Evolutionary conservation across 805 yeast genomes (phyloP).

Genomic region (Candida ovalis): DNA sequence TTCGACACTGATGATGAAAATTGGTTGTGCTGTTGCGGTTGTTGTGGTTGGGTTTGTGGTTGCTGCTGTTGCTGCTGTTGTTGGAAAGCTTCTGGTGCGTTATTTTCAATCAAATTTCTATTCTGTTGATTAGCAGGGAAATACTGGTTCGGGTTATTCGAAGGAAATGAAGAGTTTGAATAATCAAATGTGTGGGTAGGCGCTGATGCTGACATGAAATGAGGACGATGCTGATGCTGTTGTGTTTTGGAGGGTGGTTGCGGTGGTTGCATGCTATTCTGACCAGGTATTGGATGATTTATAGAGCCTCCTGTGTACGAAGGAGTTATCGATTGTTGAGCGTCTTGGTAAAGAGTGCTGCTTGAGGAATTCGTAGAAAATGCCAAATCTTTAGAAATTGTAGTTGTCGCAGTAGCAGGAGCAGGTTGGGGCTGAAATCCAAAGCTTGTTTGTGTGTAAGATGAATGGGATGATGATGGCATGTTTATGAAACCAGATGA

Average conservation of each 20-base stretch:
- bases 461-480: constrained; percentile 9
- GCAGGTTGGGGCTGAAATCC: constrained; percentile 36
- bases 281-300: neutral
- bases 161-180: constrained; percentile 13
- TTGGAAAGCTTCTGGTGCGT: constrained; percentile 8
- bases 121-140: constrained; percentile 7
- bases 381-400: constrained; percentile 46
- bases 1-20: constrained; percentile 2
- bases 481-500: constrained; percentile 12
- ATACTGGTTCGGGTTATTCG: constrained; percentile 5
- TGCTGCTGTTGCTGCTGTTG: constrained; percentile 15
- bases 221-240: constrained; percentile 12
- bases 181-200: constrained; percentile 22
- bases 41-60: constrained; percentile 13
- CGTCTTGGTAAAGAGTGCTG: constrained; percentile 32
- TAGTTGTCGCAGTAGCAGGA: constrained; percentile 52
- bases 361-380: constrained; percentile 34
- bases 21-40: constrained; percentile 7
- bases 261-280: constrained; percentile 8
- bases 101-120: constrained; percentile 6
- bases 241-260: constrained; percentile 15
- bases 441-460: constrained; percentile 11
- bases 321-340: constrained; percentile 25
- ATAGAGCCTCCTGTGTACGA: constrained; percentile 4
- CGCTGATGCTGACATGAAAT: constrained; percentile 27